phyloP scores from a whole-genome alignment of 1,284 basidiomycete species.

The Naganishia albida region DNA sequence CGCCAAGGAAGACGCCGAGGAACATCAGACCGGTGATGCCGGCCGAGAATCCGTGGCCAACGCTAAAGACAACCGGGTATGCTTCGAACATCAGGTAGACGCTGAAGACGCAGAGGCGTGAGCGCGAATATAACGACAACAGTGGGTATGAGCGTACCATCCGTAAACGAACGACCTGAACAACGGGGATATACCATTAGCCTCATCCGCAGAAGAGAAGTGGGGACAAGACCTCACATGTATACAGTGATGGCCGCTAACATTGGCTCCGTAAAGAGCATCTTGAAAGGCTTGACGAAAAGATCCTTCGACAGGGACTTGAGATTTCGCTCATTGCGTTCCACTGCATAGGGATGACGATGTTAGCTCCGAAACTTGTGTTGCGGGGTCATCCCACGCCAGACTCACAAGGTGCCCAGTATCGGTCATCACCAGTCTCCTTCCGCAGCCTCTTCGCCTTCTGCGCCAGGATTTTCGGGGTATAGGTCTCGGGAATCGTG shows the following conservation, averaged over 20 bases:
- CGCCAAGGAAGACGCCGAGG: constrained; percentile 57
- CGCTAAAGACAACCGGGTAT: constrained; percentile 57
- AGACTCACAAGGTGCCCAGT: constrained; percentile 57
- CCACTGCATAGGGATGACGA: constrained; percentile 34
- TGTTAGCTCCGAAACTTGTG: background rate
- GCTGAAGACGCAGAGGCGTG: constrained; percentile 7
- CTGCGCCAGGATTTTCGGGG: constrained; percentile 58
- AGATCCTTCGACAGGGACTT: constrained; percentile 56
- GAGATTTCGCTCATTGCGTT: constrained; percentile 38
- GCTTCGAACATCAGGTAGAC: constrained; percentile 45
- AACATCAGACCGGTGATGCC: constrained; percentile 56
- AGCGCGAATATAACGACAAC: background rate
- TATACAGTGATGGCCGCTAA: constrained; percentile 69
- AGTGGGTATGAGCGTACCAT: background rate
- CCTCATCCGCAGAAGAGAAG: background rate
- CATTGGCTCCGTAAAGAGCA: constrained; percentile 67
- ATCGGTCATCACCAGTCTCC: constrained; percentile 67
- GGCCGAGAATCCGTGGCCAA: constrained; percentile 56
- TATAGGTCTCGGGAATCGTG: constrained; percentile 73
- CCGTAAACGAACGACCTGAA: constrained; percentile 19
- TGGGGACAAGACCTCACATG: constrained; percentile 48
- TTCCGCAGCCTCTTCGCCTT: constrained; percentile 59
- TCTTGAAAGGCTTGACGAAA: constrained; percentile 64
- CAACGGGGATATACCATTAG: background rate
- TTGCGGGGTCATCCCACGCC: constrained; percentile 42